Evolutionary conservation across 2,329 filamentous ascomycete genomes (phyloP).

Genomic region (Rhynchosporium secalis): DNA sequence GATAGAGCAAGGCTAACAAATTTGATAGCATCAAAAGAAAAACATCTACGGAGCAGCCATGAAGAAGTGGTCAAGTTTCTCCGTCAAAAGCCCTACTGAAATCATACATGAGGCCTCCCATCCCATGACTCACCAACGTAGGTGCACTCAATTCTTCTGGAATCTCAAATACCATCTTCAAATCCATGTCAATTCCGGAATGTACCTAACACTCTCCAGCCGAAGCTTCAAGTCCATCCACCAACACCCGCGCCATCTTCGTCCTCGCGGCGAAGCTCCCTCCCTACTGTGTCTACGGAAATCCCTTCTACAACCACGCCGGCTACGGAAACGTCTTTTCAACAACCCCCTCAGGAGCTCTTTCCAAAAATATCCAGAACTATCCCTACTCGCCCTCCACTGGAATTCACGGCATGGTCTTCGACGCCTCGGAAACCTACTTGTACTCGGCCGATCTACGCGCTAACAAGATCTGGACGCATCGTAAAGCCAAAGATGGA

Average conservation of each 20-base stretch:
- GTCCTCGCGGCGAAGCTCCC: slow-evolving; percentile 75
- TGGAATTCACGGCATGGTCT: slow-evolving; percentile 81
- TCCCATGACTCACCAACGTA: slow-evolving; percentile 74
- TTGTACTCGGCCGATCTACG: slow-evolving; percentile 78
- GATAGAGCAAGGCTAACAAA: not conserved
- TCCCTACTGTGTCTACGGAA: slow-evolving; percentile 82
- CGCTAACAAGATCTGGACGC: slow-evolving; percentile 81
- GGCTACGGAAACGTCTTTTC: slow-evolving; percentile 78
- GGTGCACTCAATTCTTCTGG: slow-evolving; percentile 36
- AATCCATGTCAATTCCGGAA: not conserved
- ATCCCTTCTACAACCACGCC: slow-evolving; percentile 86
- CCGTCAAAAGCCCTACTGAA: slow-evolving; percentile 71
- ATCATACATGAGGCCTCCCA: slow-evolving; percentile 76
- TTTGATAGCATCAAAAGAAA: slow-evolving; percentile 71
- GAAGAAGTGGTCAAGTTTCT: slow-evolving; percentile 90
- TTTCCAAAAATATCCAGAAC: slow-evolving; percentile 68
- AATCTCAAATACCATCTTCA: not conserved
- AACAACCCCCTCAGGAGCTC: slow-evolving; percentile 55
- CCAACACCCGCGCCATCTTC: slow-evolving; percentile 88
- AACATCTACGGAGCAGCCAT: slow-evolving; percentile 87
- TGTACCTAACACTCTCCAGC: slow-evolving; percentile 44
- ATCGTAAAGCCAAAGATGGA: slow-evolving; percentile 66
- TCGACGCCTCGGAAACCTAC: slow-evolving; percentile 71
- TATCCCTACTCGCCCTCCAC: slow-evolving; percentile 69
- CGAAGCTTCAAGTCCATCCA: slow-evolving; percentile 64